These are phyloP conservation scores for Stenocarpella maydis DNA, from an alignment of 2,329 filamentous ascomycete species.

Conservation along the genomic window DNA sequence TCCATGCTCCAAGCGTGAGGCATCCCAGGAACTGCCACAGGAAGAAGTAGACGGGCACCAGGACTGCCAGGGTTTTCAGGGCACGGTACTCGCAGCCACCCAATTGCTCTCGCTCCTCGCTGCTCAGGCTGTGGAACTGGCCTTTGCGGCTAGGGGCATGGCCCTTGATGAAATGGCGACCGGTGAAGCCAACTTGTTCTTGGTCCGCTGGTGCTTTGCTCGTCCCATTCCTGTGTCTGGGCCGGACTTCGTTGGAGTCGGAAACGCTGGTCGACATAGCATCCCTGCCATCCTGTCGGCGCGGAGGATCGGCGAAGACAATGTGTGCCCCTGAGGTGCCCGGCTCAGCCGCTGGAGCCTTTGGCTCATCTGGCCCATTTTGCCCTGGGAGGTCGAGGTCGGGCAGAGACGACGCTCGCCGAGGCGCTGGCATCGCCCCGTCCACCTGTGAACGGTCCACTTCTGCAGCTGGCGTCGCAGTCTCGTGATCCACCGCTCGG, in stretches of 20 bases:
- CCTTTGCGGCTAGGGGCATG: constrained; percentile 53
- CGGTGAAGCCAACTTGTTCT: constrained; percentile 38
- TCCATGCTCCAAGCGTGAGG: constrained; percentile 59
- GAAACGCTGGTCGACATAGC: constrained; percentile 5
- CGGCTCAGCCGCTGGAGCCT: neutral
- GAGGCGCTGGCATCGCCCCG: neutral
- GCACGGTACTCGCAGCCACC: constrained; percentile 63
- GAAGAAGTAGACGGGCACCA: constrained; percentile 60
- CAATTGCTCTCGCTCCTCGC: constrained; percentile 56
- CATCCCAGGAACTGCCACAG: constrained; percentile 51
- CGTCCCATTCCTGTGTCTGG: constrained; percentile 6
- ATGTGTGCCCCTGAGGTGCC: neutral
- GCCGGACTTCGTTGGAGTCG: neutral
- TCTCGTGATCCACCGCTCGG: neutral
- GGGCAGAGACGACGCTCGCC: constrained; percentile 21
- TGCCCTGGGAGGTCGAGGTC: neutral
- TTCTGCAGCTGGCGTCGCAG: neutral
- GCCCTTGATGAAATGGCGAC: constrained; percentile 42
- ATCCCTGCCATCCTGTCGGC: constrained; percentile 22
- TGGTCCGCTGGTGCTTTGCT: constrained; percentile 1
- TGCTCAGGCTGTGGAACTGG: constrained; percentile 57
- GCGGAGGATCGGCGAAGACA: neutral
- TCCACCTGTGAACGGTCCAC: neutral
- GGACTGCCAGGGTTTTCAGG: constrained; percentile 55
- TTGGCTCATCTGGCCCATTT: too few species aligned